Evolutionary conservation across 768 basidiomycete species (phyloP), one percentile per base, ranked within the genome.

Genomic region (Mycena vulgaris): DNA sequence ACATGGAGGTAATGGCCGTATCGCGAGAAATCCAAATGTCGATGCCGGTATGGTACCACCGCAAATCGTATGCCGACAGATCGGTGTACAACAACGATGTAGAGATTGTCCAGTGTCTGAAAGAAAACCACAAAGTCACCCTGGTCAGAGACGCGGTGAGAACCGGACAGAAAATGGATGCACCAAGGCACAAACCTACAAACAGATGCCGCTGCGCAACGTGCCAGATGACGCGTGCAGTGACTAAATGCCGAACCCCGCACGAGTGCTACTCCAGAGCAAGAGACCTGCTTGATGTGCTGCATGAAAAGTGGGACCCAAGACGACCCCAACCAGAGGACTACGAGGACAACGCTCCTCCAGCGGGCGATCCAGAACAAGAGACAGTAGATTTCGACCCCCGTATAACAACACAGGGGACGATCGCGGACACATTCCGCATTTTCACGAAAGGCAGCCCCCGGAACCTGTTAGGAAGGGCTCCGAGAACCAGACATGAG

Each of bases 361-460:
- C 45, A 30, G n/a, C n/a, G n/a, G n/a, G n/a, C n/a, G 58, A 59
- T 28, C 47, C 45, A 9, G 58, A 59, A 21, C 17, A 30, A 17
- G 47, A 23, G 6, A 62, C 25, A 17, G 6, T 6, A 0, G 40
- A 30, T 4, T 62, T 62, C 13, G 49, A 62, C 25, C 31, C 45
- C 3, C 23, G 47, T 9, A 30, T 49, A 51, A 62, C 30, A 11
- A 37, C 45, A 6, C 51, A 53, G 9, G 51, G 51, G 21, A 53
- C 51, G 28, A 53, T 53, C 4, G 51, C 51, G 7, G 51, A 53
- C 51, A 53, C 51, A 21, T 53, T 53, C 51, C 51, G 28, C n/a
- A 53, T 53, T n/a, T 53, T 53, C 14, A 53, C 28, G 14, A 31
- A 53, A 17, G 21, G 28, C 28, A 25, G n/a, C n/a, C n/a, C 31